Evolutionary conservation across 2,329 filamentous ascomycete species (phyloP).

Genomic region (Apiospora hydei): DNA sequence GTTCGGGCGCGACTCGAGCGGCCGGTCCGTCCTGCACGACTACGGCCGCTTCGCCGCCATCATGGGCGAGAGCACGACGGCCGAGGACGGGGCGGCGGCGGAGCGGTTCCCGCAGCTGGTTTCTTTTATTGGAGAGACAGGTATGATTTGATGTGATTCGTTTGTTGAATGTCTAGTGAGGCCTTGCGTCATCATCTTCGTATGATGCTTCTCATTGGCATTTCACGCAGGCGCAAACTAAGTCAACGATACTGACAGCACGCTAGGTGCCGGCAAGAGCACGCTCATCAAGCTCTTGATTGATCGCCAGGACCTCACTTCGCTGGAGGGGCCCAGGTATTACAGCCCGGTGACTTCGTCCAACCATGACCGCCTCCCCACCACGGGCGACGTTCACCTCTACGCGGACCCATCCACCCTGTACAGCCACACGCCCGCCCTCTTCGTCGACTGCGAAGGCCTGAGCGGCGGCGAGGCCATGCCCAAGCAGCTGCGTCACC

Average conservation of each 20-base stretch:
- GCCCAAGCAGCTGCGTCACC: conserved; percentile 40
- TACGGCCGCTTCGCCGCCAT: conserved; percentile 52
- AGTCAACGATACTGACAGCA: not conserved
- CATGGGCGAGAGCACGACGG: conserved; percentile 43
- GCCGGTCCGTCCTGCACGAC: conserved; percentile 40
- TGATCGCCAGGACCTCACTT: conserved; percentile 41
- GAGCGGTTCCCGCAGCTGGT: conserved; percentile 47
- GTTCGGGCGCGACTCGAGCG: conserved; percentile 41
- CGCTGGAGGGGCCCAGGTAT: conserved; percentile 39
- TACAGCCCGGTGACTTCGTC: conserved; percentile 55
- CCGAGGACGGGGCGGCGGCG: conserved; percentile 35
- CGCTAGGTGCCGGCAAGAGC: conserved; percentile 54
- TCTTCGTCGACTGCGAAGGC: conserved; percentile 61
- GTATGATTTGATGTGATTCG: conserved; percentile 32
- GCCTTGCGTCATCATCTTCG: not conserved
- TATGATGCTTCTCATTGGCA: conserved; percentile 1
- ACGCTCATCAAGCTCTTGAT: conserved; percentile 58
- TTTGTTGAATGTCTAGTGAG: too few relatives aligned
- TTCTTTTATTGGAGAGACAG: conserved; percentile 53
- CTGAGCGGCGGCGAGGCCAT: conserved; percentile 55
- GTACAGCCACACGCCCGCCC: conserved; percentile 47
- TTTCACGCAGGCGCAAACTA: too few relatives aligned
- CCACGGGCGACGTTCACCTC: conserved; percentile 59
- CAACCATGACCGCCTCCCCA: conserved; percentile 49
- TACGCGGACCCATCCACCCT: conserved; percentile 56